These are phyloP conservation scores for Beauveria australis DNA, from an alignment of 2,329 filamentous ascomycete genomes.

Conservation along the genomic window DNA sequence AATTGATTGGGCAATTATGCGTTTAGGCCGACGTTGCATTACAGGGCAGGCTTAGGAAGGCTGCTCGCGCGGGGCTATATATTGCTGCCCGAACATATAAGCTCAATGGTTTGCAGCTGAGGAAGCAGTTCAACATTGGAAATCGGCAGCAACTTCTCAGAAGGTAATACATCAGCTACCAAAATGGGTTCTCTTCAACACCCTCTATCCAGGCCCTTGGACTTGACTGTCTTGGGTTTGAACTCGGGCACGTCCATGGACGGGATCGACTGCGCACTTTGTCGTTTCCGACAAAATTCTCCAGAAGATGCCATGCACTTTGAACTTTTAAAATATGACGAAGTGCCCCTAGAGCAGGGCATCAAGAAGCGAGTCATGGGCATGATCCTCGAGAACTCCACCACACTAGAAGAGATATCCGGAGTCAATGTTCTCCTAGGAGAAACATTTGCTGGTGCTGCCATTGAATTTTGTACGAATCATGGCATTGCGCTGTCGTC, in stretches of 20 bases:
- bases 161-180: background rate
- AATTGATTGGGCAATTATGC: too few relatives aligned
- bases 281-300: conserved; percentile 44
- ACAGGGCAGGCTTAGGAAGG: background rate
- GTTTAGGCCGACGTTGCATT: background rate
- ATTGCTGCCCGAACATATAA: background rate
- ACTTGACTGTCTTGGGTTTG: conserved; percentile 46
- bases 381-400: conserved; percentile 46
- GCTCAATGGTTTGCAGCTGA: background rate
- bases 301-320: conserved; percentile 47
- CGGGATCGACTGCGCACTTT: conserved; percentile 50
- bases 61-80: background rate
- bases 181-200: background rate
- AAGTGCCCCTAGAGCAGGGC: conserved; percentile 42
- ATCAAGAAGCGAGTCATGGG: conserved; percentile 50
- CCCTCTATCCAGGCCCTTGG: conserved; percentile 22
- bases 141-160: background rate
- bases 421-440: conserved; percentile 50
- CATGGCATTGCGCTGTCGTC: conserved; percentile 32
- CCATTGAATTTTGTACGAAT: conserved; percentile 38
- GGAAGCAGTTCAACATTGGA: background rate
- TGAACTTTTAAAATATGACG: conserved; percentile 47
- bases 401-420: conserved; percentile 43
- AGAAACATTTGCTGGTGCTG: conserved; percentile 46
- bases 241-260: conserved; percentile 45